Conservation (phyloP, 768 basidiomycete genomes). For the Leccinellum rugosiceps region DNA sequence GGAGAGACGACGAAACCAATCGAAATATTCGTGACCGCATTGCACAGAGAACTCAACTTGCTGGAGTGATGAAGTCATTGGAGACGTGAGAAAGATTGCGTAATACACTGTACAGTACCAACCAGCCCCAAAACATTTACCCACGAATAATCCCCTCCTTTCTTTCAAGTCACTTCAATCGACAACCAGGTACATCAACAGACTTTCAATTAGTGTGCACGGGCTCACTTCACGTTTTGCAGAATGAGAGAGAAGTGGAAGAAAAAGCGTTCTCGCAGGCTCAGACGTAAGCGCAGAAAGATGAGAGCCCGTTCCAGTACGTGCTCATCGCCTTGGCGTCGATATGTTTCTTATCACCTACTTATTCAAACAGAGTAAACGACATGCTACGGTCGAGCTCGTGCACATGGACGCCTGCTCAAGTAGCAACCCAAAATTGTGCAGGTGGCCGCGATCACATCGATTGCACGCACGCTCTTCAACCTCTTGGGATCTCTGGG, state of each 20-base stretch:
- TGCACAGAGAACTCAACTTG: neutral
- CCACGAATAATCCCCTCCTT: slow-evolving; percentile 6
- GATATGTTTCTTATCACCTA: neutral
- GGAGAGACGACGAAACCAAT: neutral
- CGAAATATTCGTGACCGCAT: slow-evolving; percentile 13
- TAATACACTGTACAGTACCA: slow-evolving; percentile 38
- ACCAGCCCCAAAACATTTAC: slow-evolving; percentile 26
- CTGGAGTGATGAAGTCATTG: slow-evolving; percentile 9
- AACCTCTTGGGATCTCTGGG: slow-evolving; percentile 22
- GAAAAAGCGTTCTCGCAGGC: slow-evolving; percentile 91
- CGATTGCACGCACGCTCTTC: slow-evolving; percentile 26
- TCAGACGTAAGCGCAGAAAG: slow-evolving; percentile 93
- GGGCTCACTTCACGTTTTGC: neutral
- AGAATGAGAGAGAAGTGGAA: slow-evolving; percentile 98
- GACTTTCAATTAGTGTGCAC: neutral
- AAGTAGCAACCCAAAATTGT: slow-evolving; percentile 9
- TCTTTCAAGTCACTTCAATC: slow-evolving; percentile 32
- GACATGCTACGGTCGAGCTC: slow-evolving; percentile 25
- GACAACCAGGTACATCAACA: slow-evolving; percentile 24
- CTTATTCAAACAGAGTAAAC: slow-evolving; percentile 35
- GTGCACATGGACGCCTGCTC: slow-evolving; percentile 23
- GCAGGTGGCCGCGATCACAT: slow-evolving; percentile 16
- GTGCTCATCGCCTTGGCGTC: slow-evolving; percentile 32
- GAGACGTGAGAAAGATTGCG: slow-evolving; percentile 18
- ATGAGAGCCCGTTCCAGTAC: slow-evolving; percentile 92